phyloP scores from a whole-genome alignment of 2,329 filamentous ascomycete genomes.

The Calonectria naviculata region DNA sequence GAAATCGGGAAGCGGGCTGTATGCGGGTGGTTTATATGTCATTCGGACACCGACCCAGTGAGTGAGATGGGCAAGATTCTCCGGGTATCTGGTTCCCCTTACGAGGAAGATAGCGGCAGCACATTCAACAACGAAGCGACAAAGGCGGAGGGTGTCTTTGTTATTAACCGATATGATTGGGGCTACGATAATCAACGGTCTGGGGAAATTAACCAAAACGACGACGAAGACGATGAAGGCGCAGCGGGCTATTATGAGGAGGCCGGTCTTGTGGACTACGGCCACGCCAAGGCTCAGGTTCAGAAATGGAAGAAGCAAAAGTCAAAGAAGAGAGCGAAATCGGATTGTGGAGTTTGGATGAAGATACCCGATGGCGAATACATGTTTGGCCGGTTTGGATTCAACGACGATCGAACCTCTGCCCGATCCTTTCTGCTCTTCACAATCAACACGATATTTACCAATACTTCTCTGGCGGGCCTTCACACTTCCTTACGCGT shows the following conservation, averaged over 20 bases:
- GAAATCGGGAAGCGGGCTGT: neutral
- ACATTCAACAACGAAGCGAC: neutral
- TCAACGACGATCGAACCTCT: neutral
- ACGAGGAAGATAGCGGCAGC: conserved; percentile 10
- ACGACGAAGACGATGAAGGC: neutral
- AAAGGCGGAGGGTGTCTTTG: neutral
- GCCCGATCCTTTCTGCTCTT: conserved; percentile 16
- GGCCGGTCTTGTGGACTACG: neutral
- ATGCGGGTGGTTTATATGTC: conserved; percentile 1
- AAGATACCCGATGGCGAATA: conserved; percentile 14
- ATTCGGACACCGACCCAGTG: neutral
- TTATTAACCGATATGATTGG: conserved; percentile 18
- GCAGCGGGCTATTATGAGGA: neutral
- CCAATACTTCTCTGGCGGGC: neutral
- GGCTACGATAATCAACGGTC: neutral
- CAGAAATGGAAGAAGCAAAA: neutral
- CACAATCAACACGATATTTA: neutral
- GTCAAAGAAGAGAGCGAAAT: neutral
- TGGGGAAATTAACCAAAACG: neutral
- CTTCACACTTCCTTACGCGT: neutral
- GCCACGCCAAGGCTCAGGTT: neutral
- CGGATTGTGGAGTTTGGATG: conserved; percentile 3
- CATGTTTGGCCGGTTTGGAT: conserved; percentile 19
- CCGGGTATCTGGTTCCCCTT: conserved; percentile 13
- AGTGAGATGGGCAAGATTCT: conserved; percentile 14